Evolutionary conservation across 2,329 filamentous ascomycete species (phyloP).

Genomic region (Rutstroemia sp.): DNA sequence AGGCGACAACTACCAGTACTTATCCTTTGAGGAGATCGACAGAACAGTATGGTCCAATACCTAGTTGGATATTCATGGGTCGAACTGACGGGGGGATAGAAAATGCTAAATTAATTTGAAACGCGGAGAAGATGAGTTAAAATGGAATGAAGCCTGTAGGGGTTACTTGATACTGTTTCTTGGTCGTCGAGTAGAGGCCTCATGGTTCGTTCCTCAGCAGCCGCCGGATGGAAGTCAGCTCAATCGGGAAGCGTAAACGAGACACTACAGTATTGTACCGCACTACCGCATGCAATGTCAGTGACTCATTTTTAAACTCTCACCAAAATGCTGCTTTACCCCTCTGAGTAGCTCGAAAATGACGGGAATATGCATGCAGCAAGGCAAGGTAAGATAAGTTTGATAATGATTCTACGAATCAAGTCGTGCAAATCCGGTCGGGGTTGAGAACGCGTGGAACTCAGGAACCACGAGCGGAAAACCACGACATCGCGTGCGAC

Average conservation of each 20-base stretch:
- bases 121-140: conserved; percentile 22
- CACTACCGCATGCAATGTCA: conserved; percentile 20
- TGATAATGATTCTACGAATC: neutral
- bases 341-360: neutral
- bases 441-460: conserved; percentile 2
- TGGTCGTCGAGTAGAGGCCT: conserved; percentile 26
- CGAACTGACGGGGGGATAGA: neutral
- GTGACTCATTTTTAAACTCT: conserved; percentile 28
- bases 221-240: conserved; percentile 17
- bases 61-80: neutral
- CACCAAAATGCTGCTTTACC: neutral
- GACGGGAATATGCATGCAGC: conserved; percentile 13
- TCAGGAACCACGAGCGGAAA: neutral
- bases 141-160: conserved; percentile 10
- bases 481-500: conserved; percentile 2
- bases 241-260: conserved; percentile 12
- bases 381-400: neutral
- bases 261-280: conserved; percentile 7
- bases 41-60: conserved; percentile 4
- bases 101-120: conserved; percentile 22
- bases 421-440: neutral
- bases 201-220: conserved; percentile 28
- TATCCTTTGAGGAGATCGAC: conserved; percentile 22
- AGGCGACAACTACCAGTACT: conserved; percentile 18
- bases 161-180: conserved; percentile 25